Evolutionary conservation across 2,329 filamentous ascomycete species (phyloP), one percentile per base, ranked within the genome.

Genomic region (Furcasterigmium sp.): DNA sequence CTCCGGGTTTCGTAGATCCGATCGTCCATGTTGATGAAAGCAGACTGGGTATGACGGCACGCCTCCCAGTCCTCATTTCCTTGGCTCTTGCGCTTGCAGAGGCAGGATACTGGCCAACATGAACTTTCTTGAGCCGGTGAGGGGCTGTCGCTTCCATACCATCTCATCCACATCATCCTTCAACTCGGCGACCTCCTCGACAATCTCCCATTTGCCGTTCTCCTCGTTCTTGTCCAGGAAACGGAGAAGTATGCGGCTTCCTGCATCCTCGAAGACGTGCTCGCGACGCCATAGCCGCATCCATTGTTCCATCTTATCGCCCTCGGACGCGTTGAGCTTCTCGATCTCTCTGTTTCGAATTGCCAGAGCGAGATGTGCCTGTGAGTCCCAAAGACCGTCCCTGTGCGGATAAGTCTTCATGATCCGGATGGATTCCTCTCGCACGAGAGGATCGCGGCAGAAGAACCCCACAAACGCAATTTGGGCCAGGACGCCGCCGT

Each of bases 401-500:
- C 65, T 60, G 3, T 68, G 60, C 3, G 68, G 68, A 21, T 70
- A 67, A 37, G 59, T 51, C 4, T 56, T 56, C 14, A 73, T 53
- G 15, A 73, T 63, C 8, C 61, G 56, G 13, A 66, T 61, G 8
- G 70, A 61, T 5, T 70, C 63, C 6, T 61, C 59, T 11, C 67
- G 57, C 5, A 72, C 62, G 0, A 51, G 46, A 4, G 56, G 53
- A 38, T 70, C 64, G 8, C 67, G 60, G 37, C 67, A 72, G 7
- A 61, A 64, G 52, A 68, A 65, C 0, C 68, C 57, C 4, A 63
- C 60, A 5, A 70, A 51, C 19, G 69, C 67, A 4, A 73, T 53
- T 0, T 67, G 66, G 66, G 69, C 69, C 7, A 67, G 68, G 53
- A 66, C 69, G 1, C 69, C 69, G 3, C 66, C 62, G 45, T 72